phyloP scores from a whole-genome alignment of 306 rosid species.

The Medicago truncatula region DNA sequence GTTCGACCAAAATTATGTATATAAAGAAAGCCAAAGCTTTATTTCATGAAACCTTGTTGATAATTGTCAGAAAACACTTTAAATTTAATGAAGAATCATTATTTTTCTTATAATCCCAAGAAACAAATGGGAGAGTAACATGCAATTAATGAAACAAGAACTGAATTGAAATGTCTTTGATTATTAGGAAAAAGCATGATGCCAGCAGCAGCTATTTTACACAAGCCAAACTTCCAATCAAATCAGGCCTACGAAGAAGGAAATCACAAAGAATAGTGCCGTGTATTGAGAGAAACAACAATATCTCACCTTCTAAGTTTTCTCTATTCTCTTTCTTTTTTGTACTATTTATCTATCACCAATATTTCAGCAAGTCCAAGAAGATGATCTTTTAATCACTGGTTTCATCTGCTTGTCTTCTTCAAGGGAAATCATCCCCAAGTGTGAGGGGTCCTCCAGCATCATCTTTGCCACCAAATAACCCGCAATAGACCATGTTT shows the following conservation, averaged over 20 bases:
- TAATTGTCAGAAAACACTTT: conserved; percentile 20
- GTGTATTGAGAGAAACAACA: conserved; percentile 52
- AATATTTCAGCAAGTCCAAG: conserved; percentile 75
- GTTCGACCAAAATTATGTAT: conserved; percentile 8
- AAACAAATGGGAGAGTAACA: conserved; percentile 35
- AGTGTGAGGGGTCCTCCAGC: conserved; percentile 92
- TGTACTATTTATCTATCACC: conserved; percentile 50
- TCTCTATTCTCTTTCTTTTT: conserved; percentile 44
- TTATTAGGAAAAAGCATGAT: conserved; percentile 57
- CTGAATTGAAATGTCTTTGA: conserved; percentile 27
- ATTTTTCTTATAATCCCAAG: conserved; percentile 40
- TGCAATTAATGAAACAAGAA: conserved; percentile 40
- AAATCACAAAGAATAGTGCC: conserved; percentile 58
- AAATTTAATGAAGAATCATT: conserved; percentile 47
- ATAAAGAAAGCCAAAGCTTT: conserved; percentile 2
- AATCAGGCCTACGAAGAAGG: conserved; percentile 57
- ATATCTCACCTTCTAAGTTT: conserved; percentile 58
- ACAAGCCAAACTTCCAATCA: conserved; percentile 63
- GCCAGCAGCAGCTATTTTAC: conserved; percentile 65
- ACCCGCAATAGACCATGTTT: conserved; percentile 95
- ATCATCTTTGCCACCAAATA: conserved; percentile 92
- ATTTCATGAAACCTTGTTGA: conserved; percentile 38
- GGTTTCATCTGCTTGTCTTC: conserved; percentile 96
- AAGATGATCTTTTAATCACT: conserved; percentile 74
- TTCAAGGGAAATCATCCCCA: conserved; percentile 93